phyloP scores from a whole-genome alignment of 2,329 filamentous ascomycete species.

The Rhexocercosporidium sp. region DNA sequence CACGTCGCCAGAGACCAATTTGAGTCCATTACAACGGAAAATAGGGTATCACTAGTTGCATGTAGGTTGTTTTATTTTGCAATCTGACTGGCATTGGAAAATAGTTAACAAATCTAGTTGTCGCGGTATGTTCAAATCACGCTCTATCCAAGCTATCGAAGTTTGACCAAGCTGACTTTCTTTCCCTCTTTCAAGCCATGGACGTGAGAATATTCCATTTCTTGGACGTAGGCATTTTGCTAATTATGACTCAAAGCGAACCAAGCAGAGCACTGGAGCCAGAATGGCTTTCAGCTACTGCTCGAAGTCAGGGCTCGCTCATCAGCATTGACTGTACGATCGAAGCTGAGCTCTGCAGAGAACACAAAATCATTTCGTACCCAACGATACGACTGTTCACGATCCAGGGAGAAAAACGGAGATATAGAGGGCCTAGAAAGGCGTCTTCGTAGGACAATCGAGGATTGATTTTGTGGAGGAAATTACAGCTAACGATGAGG shows the following conservation, averaged over 20 bases:
- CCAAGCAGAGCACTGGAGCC: conserved; percentile 27
- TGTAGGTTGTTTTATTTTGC: conserved; percentile 21
- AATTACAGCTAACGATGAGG: not conserved
- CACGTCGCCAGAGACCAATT: conserved; percentile 22
- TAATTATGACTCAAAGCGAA: conserved; percentile 17
- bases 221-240: not conserved
- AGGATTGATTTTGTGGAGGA: not conserved
- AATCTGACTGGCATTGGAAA: not conserved
- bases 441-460: conserved; percentile 43
- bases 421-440: conserved; percentile 52
- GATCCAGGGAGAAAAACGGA: conserved; percentile 40
- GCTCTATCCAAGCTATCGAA: not conserved
- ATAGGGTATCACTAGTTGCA: conserved; percentile 25
- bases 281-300: conserved; percentile 30
- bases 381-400: conserved; percentile 53
- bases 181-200: conserved; percentile 16
- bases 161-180: not conserved
- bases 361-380: conserved; percentile 50
- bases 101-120: conserved; percentile 17
- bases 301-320: conserved; percentile 34
- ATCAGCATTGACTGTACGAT: conserved; percentile 50
- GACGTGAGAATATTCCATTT: conserved; percentile 21
- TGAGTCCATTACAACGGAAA: conserved; percentile 5
- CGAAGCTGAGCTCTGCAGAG: conserved; percentile 46
- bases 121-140: conserved; percentile 21